Conservation (phyloP, 805 yeast species). For the Cyberlindnera saturnus region DNA sequence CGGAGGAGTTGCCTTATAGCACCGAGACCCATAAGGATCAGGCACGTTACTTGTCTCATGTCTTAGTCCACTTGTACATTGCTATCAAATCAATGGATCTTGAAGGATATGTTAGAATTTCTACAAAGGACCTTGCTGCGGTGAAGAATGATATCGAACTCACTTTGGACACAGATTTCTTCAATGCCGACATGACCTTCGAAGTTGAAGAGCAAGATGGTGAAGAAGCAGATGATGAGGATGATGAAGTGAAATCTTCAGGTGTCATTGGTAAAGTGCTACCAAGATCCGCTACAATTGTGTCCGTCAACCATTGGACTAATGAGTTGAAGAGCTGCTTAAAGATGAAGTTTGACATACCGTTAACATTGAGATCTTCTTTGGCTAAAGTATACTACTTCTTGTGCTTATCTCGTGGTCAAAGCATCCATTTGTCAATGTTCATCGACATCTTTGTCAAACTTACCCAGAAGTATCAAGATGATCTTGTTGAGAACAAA, state of each 20-base stretch:
- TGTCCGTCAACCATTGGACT: conserved; percentile 79
- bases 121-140: conserved; percentile 59
- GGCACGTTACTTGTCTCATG: conserved; percentile 68
- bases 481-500: conserved; percentile 23
- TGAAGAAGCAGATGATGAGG: conserved; percentile 33
- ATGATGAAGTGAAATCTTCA: conserved; percentile 31
- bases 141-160: conserved; percentile 36
- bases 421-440: conserved; percentile 49
- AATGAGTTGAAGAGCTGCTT: conserved; percentile 76
- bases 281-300: conserved; percentile 65
- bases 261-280: conserved; percentile 52
- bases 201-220: conserved; percentile 31
- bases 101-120: conserved; percentile 60
- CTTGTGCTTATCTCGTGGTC: conserved; percentile 68
- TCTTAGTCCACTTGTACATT: conserved; percentile 72
- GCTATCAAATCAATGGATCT: conserved; percentile 72
- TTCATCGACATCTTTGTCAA: conserved; percentile 57
- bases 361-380: conserved; percentile 52
- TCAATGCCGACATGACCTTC: conserved; percentile 30
- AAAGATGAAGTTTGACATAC: conserved; percentile 74
- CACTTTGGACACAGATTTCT: conserved; percentile 49
- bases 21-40: conserved; percentile 65
- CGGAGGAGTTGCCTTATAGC: conserved; percentile 59
- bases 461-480: conserved; percentile 38
- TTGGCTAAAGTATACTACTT: conserved; percentile 68